Evolutionary conservation across 352 stramenopile genomes (phyloP).

Genomic region (Globisporangium cylindrosporum): DNA sequence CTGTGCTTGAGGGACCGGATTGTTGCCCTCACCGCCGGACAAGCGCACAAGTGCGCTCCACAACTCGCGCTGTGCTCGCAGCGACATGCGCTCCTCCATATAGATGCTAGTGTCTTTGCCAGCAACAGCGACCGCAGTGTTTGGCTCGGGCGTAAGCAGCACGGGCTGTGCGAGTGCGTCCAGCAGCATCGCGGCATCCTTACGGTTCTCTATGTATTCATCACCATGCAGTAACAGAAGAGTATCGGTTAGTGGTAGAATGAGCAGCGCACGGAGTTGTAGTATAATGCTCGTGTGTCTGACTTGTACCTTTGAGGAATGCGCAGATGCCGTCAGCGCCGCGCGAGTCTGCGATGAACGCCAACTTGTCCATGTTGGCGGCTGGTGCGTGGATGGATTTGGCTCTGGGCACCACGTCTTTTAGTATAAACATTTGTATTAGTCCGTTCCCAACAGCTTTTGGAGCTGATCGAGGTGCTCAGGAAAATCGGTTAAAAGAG

Average conservation of each 20-base stretch:
- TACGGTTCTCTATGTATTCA: constrained; percentile 34
- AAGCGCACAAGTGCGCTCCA: constrained; percentile 49
- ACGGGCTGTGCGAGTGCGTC: constrained; percentile 25
- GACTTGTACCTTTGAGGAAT: constrained; percentile 34
- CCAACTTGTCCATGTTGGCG: constrained; percentile 17
- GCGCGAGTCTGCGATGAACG: constrained; percentile 32
- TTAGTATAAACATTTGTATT: too few species aligned
- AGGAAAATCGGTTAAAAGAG: neutral
- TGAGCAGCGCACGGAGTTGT: neutral
- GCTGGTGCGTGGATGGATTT: neutral
- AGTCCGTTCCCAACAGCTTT: too few species aligned
- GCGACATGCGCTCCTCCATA: constrained; percentile 35
- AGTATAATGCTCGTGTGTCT: too few species aligned
- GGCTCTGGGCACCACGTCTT: too few species aligned
- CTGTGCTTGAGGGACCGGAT: neutral
- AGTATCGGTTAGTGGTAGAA: neutral
- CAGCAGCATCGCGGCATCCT: constrained; percentile 30
- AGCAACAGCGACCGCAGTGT: neutral
- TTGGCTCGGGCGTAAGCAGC: constrained; percentile 11
- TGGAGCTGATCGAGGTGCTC: too few species aligned
- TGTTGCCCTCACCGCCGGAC: neutral
- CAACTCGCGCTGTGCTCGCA: constrained; percentile 48
- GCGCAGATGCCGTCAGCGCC: constrained; percentile 40
- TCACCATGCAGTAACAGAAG: neutral
- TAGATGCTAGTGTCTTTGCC: constrained; percentile 26